Percentiles rank a stretch among this genome's conserved stretches.
Evolutionary conservation across 1,284 basidiomycete species (phyloP).

Genomic region (Malassezia psittaci): DNA sequence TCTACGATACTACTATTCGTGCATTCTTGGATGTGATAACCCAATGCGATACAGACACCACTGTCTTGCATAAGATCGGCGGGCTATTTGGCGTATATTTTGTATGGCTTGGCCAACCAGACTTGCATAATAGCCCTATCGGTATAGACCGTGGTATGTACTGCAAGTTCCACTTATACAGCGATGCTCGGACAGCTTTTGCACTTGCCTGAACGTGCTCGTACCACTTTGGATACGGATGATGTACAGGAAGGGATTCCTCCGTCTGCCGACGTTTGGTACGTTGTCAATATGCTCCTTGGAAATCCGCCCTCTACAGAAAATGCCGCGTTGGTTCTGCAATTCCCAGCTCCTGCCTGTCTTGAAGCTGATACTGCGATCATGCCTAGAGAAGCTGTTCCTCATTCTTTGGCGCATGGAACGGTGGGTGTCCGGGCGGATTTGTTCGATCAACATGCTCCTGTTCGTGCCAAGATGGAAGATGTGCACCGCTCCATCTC

Average conservation of each 20-base stretch:
- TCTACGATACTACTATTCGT: neutral
- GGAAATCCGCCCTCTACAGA: neutral
- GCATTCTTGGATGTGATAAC: constrained; percentile 6
- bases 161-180: neutral
- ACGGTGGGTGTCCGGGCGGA: neutral
- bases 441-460: neutral
- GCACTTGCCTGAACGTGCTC: constrained; percentile 4
- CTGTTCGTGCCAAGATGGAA: neutral
- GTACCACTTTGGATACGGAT: constrained; percentile 2
- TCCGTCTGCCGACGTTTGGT: constrained; percentile 13
- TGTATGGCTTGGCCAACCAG: constrained; percentile 4
- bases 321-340: neutral
- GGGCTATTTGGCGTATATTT: constrained; percentile 5
- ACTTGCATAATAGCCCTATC: neutral
- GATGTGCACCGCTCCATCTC: neutral
- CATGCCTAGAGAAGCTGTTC: neutral
- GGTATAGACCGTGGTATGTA: neutral
- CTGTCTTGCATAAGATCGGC: constrained; percentile 5
- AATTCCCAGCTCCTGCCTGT: neutral
- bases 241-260: neutral
- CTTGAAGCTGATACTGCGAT: constrained; percentile 3
- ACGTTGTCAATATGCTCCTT: neutral
- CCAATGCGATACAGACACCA: neutral
- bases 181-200: neutral
- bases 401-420: neutral